These are phyloP conservation scores for Neotropicomus parvogracilis DNA, from an alignment of 1,284 basidiomycete species.

Conservation along the genomic window DNA sequence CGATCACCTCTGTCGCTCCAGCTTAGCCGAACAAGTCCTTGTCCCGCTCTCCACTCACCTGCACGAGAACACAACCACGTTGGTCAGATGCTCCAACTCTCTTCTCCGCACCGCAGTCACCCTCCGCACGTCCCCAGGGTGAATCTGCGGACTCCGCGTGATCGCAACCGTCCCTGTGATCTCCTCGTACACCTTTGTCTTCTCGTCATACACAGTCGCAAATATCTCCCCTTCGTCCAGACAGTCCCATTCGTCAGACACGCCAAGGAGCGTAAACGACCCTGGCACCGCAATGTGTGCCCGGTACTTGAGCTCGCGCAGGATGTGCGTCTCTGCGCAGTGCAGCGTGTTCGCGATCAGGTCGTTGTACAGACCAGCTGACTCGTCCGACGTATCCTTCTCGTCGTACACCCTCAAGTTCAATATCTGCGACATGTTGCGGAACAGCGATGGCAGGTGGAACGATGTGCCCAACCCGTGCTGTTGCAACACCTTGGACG, in stretches of 20 bases:
- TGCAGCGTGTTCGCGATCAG: slow-evolving; percentile 32
- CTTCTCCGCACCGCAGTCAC: slow-evolving; percentile 41
- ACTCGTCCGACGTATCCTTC: neutral
- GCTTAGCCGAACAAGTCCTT: slow-evolving; percentile 7
- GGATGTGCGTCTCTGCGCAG: slow-evolving; percentile 38
- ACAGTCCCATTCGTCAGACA: slow-evolving; percentile 46
- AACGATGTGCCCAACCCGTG: slow-evolving; percentile 46
- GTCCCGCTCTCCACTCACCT: slow-evolving; percentile 16
- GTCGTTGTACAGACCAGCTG: slow-evolving; percentile 29
- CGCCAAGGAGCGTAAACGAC: slow-evolving; percentile 47
- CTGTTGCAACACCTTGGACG: slow-evolving; percentile 35
- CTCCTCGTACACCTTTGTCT: slow-evolving; percentile 21
- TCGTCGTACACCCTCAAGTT: slow-evolving; percentile 24
- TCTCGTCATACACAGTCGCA: slow-evolving; percentile 38
- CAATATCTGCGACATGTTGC: slow-evolving; percentile 30
- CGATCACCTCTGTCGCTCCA: slow-evolving; percentile 35
- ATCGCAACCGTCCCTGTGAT: slow-evolving; percentile 43
- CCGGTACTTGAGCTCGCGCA: slow-evolving; percentile 50
- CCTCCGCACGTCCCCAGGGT: slow-evolving; percentile 47
- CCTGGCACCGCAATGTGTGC: slow-evolving; percentile 46
- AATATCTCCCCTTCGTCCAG: slow-evolving; percentile 42
- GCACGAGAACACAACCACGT: slow-evolving; percentile 42
- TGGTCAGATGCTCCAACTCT: slow-evolving; percentile 36
- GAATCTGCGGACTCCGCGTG: slow-evolving; percentile 49
- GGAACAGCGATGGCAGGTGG: slow-evolving; percentile 40